Percentiles rank a stretch among this genome's conserved stretches.
These are phyloP conservation scores for Fusarium brevicatenulatum DNA, from an alignment of 2,329 filamentous ascomycete species.

Conservation along the genomic window DNA sequence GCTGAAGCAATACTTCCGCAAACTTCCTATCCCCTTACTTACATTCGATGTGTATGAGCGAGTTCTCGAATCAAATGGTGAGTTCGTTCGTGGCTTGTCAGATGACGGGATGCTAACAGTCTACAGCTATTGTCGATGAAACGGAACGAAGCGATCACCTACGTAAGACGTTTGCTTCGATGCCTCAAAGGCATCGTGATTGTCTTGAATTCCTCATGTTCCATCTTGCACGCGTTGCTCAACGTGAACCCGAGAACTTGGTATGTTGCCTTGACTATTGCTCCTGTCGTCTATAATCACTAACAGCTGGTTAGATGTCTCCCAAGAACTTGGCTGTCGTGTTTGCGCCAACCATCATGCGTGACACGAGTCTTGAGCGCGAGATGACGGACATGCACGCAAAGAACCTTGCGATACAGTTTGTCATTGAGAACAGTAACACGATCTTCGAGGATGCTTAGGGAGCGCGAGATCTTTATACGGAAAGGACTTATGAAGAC, in stretches of 20 bases:
- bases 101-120: constrained; percentile 36
- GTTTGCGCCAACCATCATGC: constrained; percentile 97
- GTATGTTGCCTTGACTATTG: constrained; percentile 57
- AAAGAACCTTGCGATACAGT: constrained; percentile 92
- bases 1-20: constrained; percentile 97
- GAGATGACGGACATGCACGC: constrained; percentile 97
- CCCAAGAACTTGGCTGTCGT: constrained; percentile 96
- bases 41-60: constrained; percentile 93
- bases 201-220: constrained; percentile 94
- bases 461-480: constrained; percentile 14
- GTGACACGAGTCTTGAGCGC: constrained; percentile 85
- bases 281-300: background rate
- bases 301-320: constrained; percentile 74
- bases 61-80: constrained; percentile 82
- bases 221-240: constrained; percentile 88
- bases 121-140: constrained; percentile 70
- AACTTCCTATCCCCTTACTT: constrained; percentile 86
- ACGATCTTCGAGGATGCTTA: constrained; percentile 73
- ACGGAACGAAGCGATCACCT: constrained; percentile 77
- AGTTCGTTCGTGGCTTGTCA: constrained; percentile 47
- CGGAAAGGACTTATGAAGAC: constrained; percentile 10
- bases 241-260: constrained; percentile 84
- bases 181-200: constrained; percentile 86
- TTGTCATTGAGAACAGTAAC: constrained; percentile 89
- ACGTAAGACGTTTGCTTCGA: constrained; percentile 76